Percentiles rank a stretch among this genome's conserved stretches.
These are phyloP conservation scores for Penicillium coprophilum DNA, from an alignment of 495 filamentous ascomycete species.

Conservation along the genomic window DNA sequence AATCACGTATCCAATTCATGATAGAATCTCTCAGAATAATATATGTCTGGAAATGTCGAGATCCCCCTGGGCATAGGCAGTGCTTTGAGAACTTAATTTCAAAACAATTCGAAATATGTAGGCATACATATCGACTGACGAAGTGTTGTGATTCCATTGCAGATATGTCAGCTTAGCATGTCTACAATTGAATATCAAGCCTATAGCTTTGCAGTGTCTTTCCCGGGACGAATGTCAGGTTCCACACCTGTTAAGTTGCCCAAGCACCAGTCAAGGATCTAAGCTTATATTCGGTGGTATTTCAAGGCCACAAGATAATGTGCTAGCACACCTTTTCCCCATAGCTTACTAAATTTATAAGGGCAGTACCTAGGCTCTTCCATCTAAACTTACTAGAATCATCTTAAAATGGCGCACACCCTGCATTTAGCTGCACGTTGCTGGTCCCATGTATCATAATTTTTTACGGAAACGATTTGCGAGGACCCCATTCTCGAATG, in stretches of 20 bases:
- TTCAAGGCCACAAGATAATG: neutral
- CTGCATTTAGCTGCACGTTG: neutral
- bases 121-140: too few species aligned
- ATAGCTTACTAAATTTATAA: neutral
- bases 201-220: neutral
- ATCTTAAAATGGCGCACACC: slow-evolving; percentile 2
- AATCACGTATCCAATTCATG: neutral
- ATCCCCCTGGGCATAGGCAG: neutral
- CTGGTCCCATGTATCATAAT: slow-evolving; percentile 5
- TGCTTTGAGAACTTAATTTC: neutral
- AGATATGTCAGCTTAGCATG: neutral
- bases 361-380: neutral
- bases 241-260: neutral
- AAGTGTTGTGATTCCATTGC: neutral
- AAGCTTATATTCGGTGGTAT: neutral
- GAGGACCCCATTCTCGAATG: slow-evolving; percentile 25
- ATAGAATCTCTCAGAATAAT: neutral
- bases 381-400: neutral
- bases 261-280: neutral
- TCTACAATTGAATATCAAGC: neutral
- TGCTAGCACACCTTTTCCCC: neutral
- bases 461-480: slow-evolving; percentile 21
- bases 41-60: neutral
- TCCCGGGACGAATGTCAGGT: neutral
- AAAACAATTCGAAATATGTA: neutral